These are phyloP conservation scores for Sordaria brevicollis DNA, from an alignment of 495 filamentous ascomycete species.

Conservation along the genomic window DNA sequence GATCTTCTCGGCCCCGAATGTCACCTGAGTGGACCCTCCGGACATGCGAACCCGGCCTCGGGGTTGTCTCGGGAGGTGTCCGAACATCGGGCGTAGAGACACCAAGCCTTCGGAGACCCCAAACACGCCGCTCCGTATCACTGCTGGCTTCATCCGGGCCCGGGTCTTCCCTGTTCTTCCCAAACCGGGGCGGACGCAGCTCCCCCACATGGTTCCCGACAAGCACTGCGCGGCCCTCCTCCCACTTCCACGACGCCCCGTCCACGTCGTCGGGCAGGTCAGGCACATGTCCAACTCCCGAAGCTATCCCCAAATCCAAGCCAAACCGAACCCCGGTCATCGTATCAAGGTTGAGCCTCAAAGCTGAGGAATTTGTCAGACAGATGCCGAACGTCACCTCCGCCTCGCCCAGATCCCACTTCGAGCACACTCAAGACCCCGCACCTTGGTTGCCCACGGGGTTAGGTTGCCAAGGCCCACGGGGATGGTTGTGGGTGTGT, in stretches of 20 bases:
- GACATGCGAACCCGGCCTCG: neutral
- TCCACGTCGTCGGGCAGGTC: neutral
- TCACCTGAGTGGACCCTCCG: neutral
- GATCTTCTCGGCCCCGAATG: neutral
- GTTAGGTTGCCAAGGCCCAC: neutral
- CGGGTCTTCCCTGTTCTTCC: neutral
- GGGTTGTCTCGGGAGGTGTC: neutral
- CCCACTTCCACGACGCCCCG: neutral
- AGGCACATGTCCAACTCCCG: neutral
- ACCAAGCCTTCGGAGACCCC: neutral
- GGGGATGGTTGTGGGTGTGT: neutral
- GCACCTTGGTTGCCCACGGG: neutral
- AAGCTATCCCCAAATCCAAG: neutral
- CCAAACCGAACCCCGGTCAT: neutral
- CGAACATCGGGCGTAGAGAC: neutral
- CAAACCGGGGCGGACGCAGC: neutral
- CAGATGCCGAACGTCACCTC: conserved; percentile 15
- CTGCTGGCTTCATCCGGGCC: neutral
- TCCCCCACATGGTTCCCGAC: neutral
- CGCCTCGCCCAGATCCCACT: conserved; percentile 16
- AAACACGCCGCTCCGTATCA: neutral
- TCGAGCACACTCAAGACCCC: conserved; percentile 5
- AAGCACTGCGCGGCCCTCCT: neutral
- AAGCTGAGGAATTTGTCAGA: neutral
- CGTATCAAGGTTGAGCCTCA: neutral